These are phyloP conservation scores for Nepenthes mirabilis DNA, from an alignment of 148 eudicot genomes.

Conservation along the genomic window DNA sequence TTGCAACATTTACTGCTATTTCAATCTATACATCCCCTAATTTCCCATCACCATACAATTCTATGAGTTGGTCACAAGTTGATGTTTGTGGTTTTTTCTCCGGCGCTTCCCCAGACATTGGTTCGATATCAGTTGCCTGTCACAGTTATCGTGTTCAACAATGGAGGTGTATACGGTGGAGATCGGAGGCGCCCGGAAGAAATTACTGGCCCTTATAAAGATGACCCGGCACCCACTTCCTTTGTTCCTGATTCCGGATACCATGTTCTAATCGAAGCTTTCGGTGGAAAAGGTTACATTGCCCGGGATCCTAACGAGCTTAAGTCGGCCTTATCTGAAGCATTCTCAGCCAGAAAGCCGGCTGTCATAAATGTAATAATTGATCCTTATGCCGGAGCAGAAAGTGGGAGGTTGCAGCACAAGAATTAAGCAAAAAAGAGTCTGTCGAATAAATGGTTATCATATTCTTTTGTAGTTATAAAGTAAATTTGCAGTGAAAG, in stretches of 20 bases:
- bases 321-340: slow-evolving; percentile 62
- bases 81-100: neutral
- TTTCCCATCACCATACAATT: too few relatives aligned
- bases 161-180: slow-evolving; percentile 92
- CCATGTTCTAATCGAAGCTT: slow-evolving; percentile 66
- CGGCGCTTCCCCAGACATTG: slow-evolving; percentile 41
- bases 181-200: slow-evolving; percentile 77
- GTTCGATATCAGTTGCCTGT: slow-evolving; percentile 87
- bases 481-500: too few relatives aligned
- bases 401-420: slow-evolving; percentile 93
- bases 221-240: slow-evolving; percentile 89
- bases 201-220: slow-evolving; percentile 64
- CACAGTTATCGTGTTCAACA: slow-evolving; percentile 81
- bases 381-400: slow-evolving; percentile 90
- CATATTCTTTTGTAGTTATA: too few relatives aligned
- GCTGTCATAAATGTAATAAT: slow-evolving; percentile 82
- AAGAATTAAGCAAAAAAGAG: slow-evolving; percentile 39
- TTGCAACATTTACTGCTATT: too few relatives aligned
- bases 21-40: too few relatives aligned
- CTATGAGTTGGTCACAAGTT: neutral
- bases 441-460: too few relatives aligned
- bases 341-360: slow-evolving; percentile 71
- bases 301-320: slow-evolving; percentile 63
- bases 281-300: slow-evolving; percentile 87
- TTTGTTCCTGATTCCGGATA: slow-evolving; percentile 74